phyloP scores from a whole-genome alignment of 1,139 yeast species.

The Kurtzmaniella quercitrusa region DNA sequence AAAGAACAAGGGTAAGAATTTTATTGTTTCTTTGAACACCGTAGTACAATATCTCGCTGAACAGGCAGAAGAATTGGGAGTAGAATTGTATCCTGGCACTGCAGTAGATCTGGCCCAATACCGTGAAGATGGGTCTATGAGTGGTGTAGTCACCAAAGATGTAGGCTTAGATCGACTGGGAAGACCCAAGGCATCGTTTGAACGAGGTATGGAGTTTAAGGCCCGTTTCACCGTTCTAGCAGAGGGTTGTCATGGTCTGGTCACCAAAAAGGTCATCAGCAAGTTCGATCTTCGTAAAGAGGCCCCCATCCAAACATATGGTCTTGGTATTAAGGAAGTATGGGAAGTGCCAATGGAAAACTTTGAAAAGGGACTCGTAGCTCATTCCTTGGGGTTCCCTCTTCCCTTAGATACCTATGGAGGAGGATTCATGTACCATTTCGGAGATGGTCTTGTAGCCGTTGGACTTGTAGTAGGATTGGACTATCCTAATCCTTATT shows the following conservation, averaged over 20 bases:
- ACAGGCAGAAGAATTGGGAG: conserved; percentile 89
- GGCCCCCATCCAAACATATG: conserved; percentile 82
- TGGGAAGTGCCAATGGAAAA: conserved; percentile 93
- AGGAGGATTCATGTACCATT: conserved; percentile 96
- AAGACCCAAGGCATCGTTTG: conserved; percentile 72
- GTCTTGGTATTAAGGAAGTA: conserved; percentile 90
- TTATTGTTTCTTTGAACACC: conserved; percentile 76
- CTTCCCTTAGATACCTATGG: conserved; percentile 72
- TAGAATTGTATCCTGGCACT: conserved; percentile 88
- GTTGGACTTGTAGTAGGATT: conserved; percentile 90
- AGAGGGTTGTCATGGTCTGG: conserved; percentile 96
- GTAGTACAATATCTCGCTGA: conserved; percentile 82
- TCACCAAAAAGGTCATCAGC: conserved; percentile 70
- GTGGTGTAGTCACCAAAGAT: conserved; percentile 92
- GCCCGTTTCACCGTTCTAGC: conserved; percentile 85
- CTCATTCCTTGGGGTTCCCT: conserved; percentile 91
- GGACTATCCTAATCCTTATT: conserved; percentile 89
- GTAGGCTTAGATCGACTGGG: conserved; percentile 79
- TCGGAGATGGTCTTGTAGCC: conserved; percentile 86
- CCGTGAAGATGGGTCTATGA: conserved; percentile 47
- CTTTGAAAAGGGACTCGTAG: conserved; percentile 76
- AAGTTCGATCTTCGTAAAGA: conserved; percentile 65
- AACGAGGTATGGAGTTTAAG: conserved; percentile 95
- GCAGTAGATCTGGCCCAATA: conserved; percentile 81
- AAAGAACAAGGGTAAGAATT: conserved; percentile 75